Base-by-base conservation (phyloP, 75 land plant genomes). In the Cunninghamia lanceolata region DNA sequence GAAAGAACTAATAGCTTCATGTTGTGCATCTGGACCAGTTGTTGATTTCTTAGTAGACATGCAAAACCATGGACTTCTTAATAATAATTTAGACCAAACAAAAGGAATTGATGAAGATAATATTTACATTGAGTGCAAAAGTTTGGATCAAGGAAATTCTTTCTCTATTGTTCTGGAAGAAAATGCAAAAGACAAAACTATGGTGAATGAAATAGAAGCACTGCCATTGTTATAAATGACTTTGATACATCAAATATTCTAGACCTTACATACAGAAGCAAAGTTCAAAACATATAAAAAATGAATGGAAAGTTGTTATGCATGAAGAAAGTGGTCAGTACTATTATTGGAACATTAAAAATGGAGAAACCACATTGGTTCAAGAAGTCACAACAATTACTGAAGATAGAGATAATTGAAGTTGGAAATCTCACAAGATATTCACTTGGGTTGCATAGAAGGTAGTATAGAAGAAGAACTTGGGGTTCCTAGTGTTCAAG, bases 341-440 rank as follows among this genome's bases (percentile, higher is more conserved):
- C 82, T 97, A 97, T 87, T 97, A 94, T 83, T 97, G 99, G 99
- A 97, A 97, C 86, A 89, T 85, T 83, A 89, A 53, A 47, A 97
- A 97, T 40, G 99, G 99, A 42, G 99, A 95, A 85, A 97, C 99
- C 75, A 94, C 97, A 84, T 63, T 89, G 86, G 39, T 78, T 84
- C 87, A 84, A 84, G 84, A 47, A 73, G 47, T 85, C 25, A 28
- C 63, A 35, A 30, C 17, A 56, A 4, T 34, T 38, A 19, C 54
- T 56, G 75, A 84, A 14, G 63, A 36, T 35, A 66, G 63, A 39
- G 1, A 84, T 38, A 19, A 84, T 21, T 28, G 47, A 39, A 56
- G 38, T 17, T 56, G 32, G 86, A 45, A 66, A 52, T 9, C 28
- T 36, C 32, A 36, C 84, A 79, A 40, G 83, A 83, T 34, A 70